phyloP scores from a whole-genome alignment of 192 early-diverging fungal genomes.

The Podila epigama region DNA sequence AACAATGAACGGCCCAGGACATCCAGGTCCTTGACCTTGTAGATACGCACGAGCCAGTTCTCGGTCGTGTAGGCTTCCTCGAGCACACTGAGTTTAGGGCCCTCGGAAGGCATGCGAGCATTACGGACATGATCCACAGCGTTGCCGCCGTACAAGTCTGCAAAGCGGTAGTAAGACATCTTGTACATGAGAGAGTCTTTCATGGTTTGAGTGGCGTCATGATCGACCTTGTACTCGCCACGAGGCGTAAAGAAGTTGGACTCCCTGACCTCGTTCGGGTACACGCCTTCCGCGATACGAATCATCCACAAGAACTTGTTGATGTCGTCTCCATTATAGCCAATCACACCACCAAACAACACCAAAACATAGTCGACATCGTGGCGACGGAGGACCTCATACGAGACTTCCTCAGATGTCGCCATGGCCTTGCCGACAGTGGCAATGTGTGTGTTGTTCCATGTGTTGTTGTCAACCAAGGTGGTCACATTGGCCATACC shows the following conservation, averaged over 20 bases:
- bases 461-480: constrained; percentile 99
- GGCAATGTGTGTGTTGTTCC: constrained; percentile 99
- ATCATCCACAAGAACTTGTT: constrained; percentile 99
- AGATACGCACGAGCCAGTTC: constrained; percentile 99
- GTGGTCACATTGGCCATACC: constrained; percentile 98
- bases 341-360: constrained; percentile 95
- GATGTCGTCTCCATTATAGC: constrained; percentile 99
- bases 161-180: constrained; percentile 95
- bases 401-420: constrained; percentile 89
- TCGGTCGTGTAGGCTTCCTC: constrained; percentile 95
- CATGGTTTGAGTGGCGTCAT: constrained; percentile 90
- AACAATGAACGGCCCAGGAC: constrained; percentile 83
- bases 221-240: constrained; percentile 95
- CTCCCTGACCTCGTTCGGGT: constrained; percentile 94
- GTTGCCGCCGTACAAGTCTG: constrained; percentile 83
- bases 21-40: constrained; percentile 96
- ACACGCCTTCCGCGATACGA: constrained; percentile 97
- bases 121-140: constrained; percentile 87
- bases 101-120: constrained; percentile 73
- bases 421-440: constrained; percentile 95
- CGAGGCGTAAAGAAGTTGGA: constrained; percentile 83
- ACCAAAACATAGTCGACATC: constrained; percentile 99
- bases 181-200: constrained; percentile 95
- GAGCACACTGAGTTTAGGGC: constrained; percentile 82
- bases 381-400: constrained; percentile 87